phyloP scores from a whole-genome alignment of 768 basidiomycete species.

The Lepiota venenata region DNA sequence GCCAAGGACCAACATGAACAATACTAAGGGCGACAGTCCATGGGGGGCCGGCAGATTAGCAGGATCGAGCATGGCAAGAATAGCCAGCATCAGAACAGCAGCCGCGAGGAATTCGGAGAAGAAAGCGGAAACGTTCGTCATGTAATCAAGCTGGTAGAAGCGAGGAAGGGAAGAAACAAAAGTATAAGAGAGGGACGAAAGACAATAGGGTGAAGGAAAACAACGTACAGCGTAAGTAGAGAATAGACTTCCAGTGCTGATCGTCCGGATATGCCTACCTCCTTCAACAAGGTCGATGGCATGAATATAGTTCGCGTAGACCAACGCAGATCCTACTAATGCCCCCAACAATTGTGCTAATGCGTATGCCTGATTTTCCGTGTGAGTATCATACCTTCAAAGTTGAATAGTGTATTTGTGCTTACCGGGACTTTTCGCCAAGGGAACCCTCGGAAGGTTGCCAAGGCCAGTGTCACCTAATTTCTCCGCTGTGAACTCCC shows the following conservation, averaged over 20 bases:
- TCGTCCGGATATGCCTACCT: slow-evolving; percentile 48
- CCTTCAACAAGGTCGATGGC: slow-evolving; percentile 67
- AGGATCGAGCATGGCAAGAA: slow-evolving; percentile 53
- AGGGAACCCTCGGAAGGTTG: slow-evolving; percentile 69
- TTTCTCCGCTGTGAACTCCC: background rate
- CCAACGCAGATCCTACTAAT: slow-evolving; percentile 50
- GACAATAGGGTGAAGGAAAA: background rate
- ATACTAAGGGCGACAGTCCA: slow-evolving; percentile 49
- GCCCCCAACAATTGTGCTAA: slow-evolving; percentile 59
- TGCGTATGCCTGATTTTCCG: slow-evolving; percentile 21
- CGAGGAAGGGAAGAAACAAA: background rate
- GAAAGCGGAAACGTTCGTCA: slow-evolving; percentile 37
- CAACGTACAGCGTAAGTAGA: slow-evolving; percentile 55
- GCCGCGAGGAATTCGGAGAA: slow-evolving; percentile 54
- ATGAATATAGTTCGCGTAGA: slow-evolving; percentile 65
- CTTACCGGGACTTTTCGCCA: slow-evolving; percentile 73
- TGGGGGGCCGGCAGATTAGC: slow-evolving; percentile 43
- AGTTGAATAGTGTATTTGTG: background rate
- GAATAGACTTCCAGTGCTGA: slow-evolving; percentile 56
- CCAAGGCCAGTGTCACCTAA: slow-evolving; percentile 68
- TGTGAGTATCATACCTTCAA: slow-evolving; percentile 6
- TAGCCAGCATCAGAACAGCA: slow-evolving; percentile 48
- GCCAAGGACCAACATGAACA: slow-evolving; percentile 59
- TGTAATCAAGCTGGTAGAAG: slow-evolving; percentile 29
- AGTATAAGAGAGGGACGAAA: background rate